Conservation (phyloP, 805 yeast species). For the Brettanomyces anomalus region DNA sequence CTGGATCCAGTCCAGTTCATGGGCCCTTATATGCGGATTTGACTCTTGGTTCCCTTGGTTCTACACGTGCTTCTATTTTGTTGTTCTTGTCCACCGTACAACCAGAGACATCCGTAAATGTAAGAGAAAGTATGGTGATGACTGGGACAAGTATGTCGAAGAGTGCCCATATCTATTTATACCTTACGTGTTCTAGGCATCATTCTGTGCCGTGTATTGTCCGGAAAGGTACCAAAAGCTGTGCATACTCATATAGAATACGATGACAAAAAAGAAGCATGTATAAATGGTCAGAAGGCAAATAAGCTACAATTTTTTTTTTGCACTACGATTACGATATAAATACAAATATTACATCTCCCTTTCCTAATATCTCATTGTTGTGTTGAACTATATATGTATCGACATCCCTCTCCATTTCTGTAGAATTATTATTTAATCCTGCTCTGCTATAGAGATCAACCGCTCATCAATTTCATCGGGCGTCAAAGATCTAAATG, state of each 20-base stretch:
- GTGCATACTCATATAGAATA: not conserved
- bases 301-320: too few species aligned
- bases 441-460: constrained; percentile 93
- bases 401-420: too few species aligned
- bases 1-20: constrained; percentile 74
- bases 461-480: constrained; percentile 94
- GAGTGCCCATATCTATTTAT: constrained; percentile 89
- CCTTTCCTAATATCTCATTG: too few species aligned
- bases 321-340: too few species aligned
- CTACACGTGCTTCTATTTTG: constrained; percentile 83
- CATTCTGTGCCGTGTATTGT: too few species aligned
- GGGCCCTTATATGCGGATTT: constrained; percentile 91
- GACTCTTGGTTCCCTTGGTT: constrained; percentile 91
- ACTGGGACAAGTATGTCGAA: constrained; percentile 80
- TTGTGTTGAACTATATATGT: too few species aligned
- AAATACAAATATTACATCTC: too few species aligned
- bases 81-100: constrained; percentile 84
- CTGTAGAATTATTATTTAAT: constrained; percentile 31
- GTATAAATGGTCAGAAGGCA: not conserved
- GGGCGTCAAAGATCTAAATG: constrained; percentile 63
- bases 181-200: constrained; percentile 65
- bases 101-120: constrained; percentile 82
- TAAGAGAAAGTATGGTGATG: constrained; percentile 80
- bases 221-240: not conserved
- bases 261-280: not conserved